These are phyloP conservation scores for Xylaria nigripes DNA, from an alignment of 495 filamentous ascomycete genomes.

Conservation along the genomic window DNA sequence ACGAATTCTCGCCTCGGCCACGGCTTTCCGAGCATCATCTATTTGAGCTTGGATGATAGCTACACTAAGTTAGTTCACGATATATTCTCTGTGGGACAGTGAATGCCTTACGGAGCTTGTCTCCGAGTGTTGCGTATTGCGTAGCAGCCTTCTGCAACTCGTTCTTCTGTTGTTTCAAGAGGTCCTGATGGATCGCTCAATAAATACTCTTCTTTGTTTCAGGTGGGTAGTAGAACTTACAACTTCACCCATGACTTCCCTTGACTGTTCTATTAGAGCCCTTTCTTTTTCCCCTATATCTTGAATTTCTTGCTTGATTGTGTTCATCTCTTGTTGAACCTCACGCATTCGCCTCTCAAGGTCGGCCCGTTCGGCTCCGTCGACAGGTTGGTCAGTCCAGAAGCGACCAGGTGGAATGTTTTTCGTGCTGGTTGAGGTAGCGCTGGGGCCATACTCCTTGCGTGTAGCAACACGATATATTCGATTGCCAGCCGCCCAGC, in stretches of 20 bases:
- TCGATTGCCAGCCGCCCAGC: conserved; percentile 56
- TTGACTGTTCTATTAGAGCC: conserved; percentile 4
- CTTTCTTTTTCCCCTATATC: conserved; percentile 16
- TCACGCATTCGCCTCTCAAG: conserved; percentile 34
- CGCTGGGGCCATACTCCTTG: conserved; percentile 63
- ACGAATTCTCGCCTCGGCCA: conserved; percentile 23
- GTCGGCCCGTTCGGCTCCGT: conserved; percentile 49
- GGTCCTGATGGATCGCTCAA: conserved; percentile 27
- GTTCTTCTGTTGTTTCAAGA: conserved; percentile 29
- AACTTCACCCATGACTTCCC: conserved; percentile 15
- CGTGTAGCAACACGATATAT: conserved; percentile 54
- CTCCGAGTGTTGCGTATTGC: conserved; percentile 58
- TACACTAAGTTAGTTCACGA: conserved; percentile 23
- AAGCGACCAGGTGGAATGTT: conserved; percentile 46
- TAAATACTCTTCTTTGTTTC: conserved; percentile 4
- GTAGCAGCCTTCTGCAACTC: conserved; percentile 54
- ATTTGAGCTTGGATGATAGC: conserved; percentile 48
- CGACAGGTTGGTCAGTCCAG: conserved; percentile 75
- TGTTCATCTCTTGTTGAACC: conserved; percentile 23
- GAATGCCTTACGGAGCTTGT: conserved; percentile 52
- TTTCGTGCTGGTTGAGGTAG: conserved; percentile 55
- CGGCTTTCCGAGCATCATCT: conserved; percentile 32
- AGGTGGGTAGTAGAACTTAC: conserved; percentile 22
- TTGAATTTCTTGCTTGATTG: conserved; percentile 32
- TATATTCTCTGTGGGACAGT: background rate